A percentile compares a stretch with the other conserved stretches of the same genome.
phyloP scores from a whole-genome alignment of 805 yeast genomes.

The Teunomyces cretensis region DNA sequence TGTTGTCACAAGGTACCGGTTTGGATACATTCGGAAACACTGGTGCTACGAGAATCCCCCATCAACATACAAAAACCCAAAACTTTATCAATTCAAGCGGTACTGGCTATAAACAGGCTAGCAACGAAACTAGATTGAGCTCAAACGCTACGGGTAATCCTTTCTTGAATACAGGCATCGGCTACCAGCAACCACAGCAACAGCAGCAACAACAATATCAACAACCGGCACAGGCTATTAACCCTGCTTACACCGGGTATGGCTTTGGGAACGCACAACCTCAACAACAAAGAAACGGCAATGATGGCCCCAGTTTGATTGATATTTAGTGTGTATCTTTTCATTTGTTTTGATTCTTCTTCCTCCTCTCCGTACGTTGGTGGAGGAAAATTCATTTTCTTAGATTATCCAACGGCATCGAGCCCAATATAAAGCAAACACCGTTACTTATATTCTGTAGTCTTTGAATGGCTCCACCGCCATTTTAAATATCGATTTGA shows the following conservation, averaged over 20 bases:
- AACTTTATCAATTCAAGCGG: constrained; percentile 86
- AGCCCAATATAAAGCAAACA: background rate
- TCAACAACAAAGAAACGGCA: constrained; percentile 24
- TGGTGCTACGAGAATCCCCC: constrained; percentile 82
- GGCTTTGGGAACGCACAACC: constrained; percentile 83
- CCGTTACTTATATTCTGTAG: constrained; percentile 14
- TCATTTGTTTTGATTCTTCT: background rate
- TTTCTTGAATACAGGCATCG: constrained; percentile 61
- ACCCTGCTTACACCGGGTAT: constrained; percentile 87
- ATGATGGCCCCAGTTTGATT: constrained; percentile 47
- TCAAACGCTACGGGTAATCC: constrained; percentile 54
- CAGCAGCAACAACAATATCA: constrained; percentile 18
- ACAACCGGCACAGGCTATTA: constrained; percentile 44
- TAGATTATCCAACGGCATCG: background rate
- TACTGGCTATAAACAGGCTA: constrained; percentile 65
- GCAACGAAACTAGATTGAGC: constrained; percentile 32
- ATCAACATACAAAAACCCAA: constrained; percentile 83
- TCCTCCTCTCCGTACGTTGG: background rate
- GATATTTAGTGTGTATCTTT: constrained; percentile 30
- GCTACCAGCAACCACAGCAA: constrained; percentile 25
- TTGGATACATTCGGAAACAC: constrained; percentile 91
- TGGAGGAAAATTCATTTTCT: background rate
- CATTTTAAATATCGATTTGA: constrained; percentile 53
- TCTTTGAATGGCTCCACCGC: constrained; percentile 23
- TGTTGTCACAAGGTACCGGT: constrained; percentile 86